A percentile compares a stretch with the other conserved stretches of the same genome.
Conservation (phyloP, 73 alveolate genomes). For the Paramecium caudatum region DNA sequence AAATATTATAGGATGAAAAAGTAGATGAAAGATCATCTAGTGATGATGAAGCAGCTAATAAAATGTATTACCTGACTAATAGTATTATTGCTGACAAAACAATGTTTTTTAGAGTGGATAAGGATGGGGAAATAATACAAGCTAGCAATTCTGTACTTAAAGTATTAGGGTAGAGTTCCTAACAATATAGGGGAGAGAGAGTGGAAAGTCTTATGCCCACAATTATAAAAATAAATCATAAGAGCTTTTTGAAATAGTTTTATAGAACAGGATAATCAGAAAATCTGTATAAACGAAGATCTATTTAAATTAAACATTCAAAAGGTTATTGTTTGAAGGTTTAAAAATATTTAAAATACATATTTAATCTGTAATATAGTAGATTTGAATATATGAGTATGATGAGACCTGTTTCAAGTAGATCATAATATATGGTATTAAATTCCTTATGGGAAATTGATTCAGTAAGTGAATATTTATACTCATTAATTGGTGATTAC, state of each 20-base stretch:
- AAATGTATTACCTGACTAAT: background rate
- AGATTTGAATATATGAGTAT: background rate
- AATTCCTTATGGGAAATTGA: conserved; percentile 12
- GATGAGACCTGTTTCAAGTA: background rate
- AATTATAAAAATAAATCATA: background rate
- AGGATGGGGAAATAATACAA: background rate
- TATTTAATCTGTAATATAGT: background rate
- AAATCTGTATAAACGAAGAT: conserved; percentile 26
- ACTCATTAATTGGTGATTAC: conserved; percentile 12
- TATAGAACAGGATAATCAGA: conserved; percentile 8
- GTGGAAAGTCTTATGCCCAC: background rate
- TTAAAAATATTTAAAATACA: conserved; percentile 4
- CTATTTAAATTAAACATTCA: background rate
- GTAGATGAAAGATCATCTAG: conserved; percentile 39
- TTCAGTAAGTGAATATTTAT: background rate
- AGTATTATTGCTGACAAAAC: background rate
- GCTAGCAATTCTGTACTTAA: background rate
- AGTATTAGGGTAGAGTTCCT: background rate
- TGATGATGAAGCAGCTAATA: background rate
- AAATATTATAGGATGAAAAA: background rate
- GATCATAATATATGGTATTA: background rate
- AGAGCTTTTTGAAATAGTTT: background rate
- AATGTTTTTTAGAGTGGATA: background rate
- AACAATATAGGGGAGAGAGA: conserved; percentile 1
- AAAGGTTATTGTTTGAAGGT: background rate